Evolutionary conservation across 2,329 filamentous ascomycete genomes (phyloP), one percentile per base, ranked within the genome.

Genomic region (Exophiala sp.): DNA sequence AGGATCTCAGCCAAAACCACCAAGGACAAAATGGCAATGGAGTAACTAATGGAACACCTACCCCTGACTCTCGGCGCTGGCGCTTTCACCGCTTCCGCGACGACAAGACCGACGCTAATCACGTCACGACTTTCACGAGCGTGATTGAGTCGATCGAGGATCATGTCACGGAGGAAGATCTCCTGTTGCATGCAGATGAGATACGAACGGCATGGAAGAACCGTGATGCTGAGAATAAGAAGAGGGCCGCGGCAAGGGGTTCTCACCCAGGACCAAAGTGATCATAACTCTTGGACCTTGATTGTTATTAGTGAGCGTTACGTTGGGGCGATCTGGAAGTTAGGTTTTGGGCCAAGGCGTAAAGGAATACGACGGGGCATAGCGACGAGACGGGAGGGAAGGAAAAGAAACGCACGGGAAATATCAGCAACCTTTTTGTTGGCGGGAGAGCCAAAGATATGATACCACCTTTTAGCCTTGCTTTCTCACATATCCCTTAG

Each of bases 81-180:
- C 84, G 91, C 54, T 89, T 89, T 69, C 86, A 94, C 63, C 85
- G 91, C 29, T 92, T 96, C 71, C 82, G 94, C 48, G 91, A 97
- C 65, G 94, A 99, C 71, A 99, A 99, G 74, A 77, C 78, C 24
- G 87, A 96, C 62, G 91, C 89, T 0, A 99, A 99, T 66, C 91
- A 97, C 71, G 86, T 88, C 55, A 85, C 77, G 14, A 92, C 89
- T 0, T 89, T 96, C 1, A 78, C 85, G 21, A 95, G 88, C 68
- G 94, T 99, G 3, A 79, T 96, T 55, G 86, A 92, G 61, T 95
- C 89, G 70, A 97, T 99, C 63, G 80, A 84, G 57, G 90, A 96
- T 65, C 85, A 84, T 1, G 90, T 99, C 9, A 88, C 84, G 0
- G 84, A 96, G 71, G 79, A 88, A 53, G 91, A 99, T 66, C 77